Percentiles rank a stretch among this genome's conserved stretches.
Conservation (phyloP, 495 filamentous ascomycete genomes). For the Barbatosphaeria neglecta region DNA sequence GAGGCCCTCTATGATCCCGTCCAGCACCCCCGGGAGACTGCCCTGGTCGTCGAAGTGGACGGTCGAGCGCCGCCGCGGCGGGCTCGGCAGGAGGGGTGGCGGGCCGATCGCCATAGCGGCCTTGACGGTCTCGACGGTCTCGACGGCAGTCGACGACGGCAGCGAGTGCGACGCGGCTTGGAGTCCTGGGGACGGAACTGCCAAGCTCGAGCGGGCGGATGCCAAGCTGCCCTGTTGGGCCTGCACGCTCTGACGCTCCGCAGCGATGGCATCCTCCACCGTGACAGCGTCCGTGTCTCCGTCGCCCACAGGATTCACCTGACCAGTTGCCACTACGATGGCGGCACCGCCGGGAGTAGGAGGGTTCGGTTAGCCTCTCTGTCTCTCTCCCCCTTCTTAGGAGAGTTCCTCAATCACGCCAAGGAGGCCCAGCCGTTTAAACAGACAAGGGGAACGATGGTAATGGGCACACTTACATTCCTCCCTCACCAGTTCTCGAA, state of each 20-base stretch:
- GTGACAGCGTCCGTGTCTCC: too few relatives aligned
- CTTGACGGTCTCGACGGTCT: not conserved
- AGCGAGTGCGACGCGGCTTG: not conserved
- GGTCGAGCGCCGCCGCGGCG: not conserved
- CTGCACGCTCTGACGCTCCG: too few relatives aligned
- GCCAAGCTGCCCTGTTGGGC: too few relatives aligned
- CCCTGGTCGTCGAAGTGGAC: constrained; percentile 16
- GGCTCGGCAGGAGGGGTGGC: constrained; percentile 2
- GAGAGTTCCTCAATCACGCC: not conserved
- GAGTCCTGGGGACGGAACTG: too few relatives aligned
- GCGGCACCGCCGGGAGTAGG: too few relatives aligned
- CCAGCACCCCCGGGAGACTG: constrained; percentile 53
- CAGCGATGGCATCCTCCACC: too few relatives aligned
- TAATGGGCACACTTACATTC: not conserved
- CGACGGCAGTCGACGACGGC: not conserved
- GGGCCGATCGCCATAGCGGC: not conserved
- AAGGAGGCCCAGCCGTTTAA: not conserved
- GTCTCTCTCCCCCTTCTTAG: too few relatives aligned
- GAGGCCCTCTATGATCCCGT: constrained; percentile 63
- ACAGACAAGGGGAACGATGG: not conserved
- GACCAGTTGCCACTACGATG: too few relatives aligned
- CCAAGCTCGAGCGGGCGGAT: too few relatives aligned
- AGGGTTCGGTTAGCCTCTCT: too few relatives aligned
- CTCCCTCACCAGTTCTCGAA: not conserved
- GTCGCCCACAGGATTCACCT: too few relatives aligned